phyloP scores from a whole-genome alignment of 129 eudicot species.

The Lonicera japonica region DNA sequence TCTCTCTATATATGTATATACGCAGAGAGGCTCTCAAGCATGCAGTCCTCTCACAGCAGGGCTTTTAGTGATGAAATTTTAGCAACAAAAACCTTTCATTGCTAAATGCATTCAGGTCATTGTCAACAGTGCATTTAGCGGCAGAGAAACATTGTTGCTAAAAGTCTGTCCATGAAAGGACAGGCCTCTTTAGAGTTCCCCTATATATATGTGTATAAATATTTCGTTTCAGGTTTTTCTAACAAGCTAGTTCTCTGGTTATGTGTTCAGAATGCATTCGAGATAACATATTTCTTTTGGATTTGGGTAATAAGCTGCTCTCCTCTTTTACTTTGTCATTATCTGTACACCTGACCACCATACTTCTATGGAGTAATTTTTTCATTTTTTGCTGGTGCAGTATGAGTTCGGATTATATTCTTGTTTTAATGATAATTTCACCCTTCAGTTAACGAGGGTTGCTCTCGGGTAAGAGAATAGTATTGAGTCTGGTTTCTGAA shows the following conservation, averaged over 20 bases:
- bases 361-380: no score
- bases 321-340: neutral
- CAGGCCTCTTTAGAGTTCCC: no score
- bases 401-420: constrained; percentile 82
- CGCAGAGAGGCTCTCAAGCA: no score
- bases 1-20: no score
- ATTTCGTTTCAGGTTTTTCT: neutral
- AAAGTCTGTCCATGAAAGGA: no score
- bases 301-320: constrained; percentile 52
- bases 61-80: no score
- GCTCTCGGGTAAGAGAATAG: constrained; percentile 56
- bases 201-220: neutral
- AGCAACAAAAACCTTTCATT: no score
- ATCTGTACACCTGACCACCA: neutral
- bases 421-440: constrained; percentile 53
- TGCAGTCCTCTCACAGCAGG: no score
- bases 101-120: no score
- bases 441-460: constrained; percentile 45
- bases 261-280: constrained; percentile 78
- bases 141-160: no score
- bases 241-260: constrained; percentile 2
- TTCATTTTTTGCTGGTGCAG: constrained; percentile 31
- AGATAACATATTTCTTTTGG: constrained; percentile 92
- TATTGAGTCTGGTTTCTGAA: neutral
- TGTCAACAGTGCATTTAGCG: no score